Base-by-base conservation (phyloP, 805 yeast genomes). In the Yarrowia alimentaria region DNA sequence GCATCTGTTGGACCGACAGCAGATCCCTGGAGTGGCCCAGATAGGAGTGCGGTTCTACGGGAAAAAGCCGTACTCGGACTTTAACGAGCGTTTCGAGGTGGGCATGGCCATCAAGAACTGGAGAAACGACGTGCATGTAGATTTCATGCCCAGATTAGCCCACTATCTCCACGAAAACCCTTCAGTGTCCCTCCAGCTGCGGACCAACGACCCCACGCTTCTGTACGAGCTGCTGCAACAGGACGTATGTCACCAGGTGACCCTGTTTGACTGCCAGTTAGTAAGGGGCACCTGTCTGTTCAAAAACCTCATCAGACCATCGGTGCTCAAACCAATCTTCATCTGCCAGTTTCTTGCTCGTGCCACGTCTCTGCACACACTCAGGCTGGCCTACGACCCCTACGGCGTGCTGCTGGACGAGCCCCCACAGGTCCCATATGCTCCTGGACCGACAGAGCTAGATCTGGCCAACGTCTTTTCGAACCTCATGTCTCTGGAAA, bases 51-150 rank as follows among this genome's bases (percentile, higher is more conserved):
- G 49, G 11, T 42, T 42, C 16, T 42, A 42, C 21, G 50, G 50
- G 3, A 43, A 43, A 9, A 43, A 43, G 30, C 50, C 50, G 18
- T 43, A 43, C 11, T 30, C 37, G 21, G 50, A 43, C 22, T 43
- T 43, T 16, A 43, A 43, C 29, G 50, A 43, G 9, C 28, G 50
- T 10, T 43, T 43, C 9, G 37, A 43, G 18, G 50, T 43, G 10
- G 50, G 50, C 14, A 43, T 30, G 50, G 30, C 29, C 11, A 43
- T 43, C 28, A 43, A 43, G 29, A 30, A 30, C 1, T 43, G 50
- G 50, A 11, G 50, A 22, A 43, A 43, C 17, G 50, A 43, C 21
- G 50, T 43, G 16, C 50, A 43, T 7, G 37, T 43, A 7, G 50
- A 43, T 8, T 43, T 43, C 17, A 43, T 43, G 50, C 50, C 50